phyloP scores from a whole-genome alignment of 176 grass and related monocot genomes.

The Hsuehochloa calcarea region DNA sequence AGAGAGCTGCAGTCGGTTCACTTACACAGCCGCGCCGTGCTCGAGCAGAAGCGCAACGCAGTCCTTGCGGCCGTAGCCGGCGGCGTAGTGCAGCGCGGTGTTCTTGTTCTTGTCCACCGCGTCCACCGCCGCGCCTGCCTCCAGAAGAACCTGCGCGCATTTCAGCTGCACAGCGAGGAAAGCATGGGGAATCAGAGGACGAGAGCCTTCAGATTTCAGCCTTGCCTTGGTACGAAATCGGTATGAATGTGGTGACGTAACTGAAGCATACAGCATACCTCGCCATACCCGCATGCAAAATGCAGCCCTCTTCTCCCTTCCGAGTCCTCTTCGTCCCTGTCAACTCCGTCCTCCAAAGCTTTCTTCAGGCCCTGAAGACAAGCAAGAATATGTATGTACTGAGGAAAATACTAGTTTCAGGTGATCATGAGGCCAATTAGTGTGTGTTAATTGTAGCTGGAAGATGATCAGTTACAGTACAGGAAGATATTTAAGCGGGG shows the following conservation, averaged over 20 bases:
- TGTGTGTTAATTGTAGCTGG: too few relatives aligned
- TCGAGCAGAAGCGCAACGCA: slow-evolving; percentile 82
- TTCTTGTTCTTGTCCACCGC: slow-evolving; percentile 91
- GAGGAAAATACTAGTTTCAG: too few relatives aligned
- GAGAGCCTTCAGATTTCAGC: neutral
- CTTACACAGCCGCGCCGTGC: slow-evolving; percentile 74
- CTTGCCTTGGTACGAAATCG: too few relatives aligned
- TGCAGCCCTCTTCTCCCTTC: slow-evolving; percentile 86
- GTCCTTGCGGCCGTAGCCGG: slow-evolving; percentile 78
- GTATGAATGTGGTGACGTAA: neutral
- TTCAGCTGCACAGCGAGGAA: slow-evolving; percentile 14
- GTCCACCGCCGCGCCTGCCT: slow-evolving; percentile 60
- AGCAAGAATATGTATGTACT: neutral
- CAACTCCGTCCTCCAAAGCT: slow-evolving; percentile 64
- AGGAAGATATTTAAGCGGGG: neutral
- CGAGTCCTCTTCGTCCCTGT: slow-evolving; percentile 93
- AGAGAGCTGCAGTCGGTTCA: neutral
- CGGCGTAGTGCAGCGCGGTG: slow-evolving; percentile 84
- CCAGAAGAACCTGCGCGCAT: slow-evolving; percentile 74
- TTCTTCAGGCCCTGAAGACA: slow-evolving; percentile 66
- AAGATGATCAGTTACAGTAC: too few relatives aligned
- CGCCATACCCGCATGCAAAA: slow-evolving; percentile 94
- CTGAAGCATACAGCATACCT: slow-evolving; percentile 31
- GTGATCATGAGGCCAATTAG: too few relatives aligned
- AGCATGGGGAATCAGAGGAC: too few relatives aligned